Evolutionary conservation across 1,139 yeast species (phyloP), one percentile per base, ranked within the genome.

Genomic region (Candida dubliniensis): DNA sequence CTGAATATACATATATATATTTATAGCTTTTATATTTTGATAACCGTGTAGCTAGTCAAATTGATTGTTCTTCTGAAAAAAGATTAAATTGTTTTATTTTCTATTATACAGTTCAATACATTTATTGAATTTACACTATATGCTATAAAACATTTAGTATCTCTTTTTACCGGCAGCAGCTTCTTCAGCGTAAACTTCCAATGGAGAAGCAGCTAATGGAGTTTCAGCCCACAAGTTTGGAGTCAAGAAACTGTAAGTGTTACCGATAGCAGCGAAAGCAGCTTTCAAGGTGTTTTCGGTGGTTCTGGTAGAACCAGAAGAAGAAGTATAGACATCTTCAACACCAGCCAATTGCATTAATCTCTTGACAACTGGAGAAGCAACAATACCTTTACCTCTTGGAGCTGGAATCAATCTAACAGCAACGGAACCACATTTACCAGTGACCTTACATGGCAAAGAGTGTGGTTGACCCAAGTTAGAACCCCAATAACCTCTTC

Each of bases 401-500:
- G 99, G 99, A 63, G 99, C 99, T 76, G 99, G 99, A 71, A 93
- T 91, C 74, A 93, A 87, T 87, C 98, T 91, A 63, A 90, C 96
- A 56, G 85, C 75, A 70, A 93, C 98, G 76, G 98, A 91, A 84
- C 98, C 98, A 83, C 97, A 91, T 89, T 90, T 91, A 83, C 98
- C 98, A 61, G 98, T 87, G 71, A 91, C 89, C 90, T 93, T 93
- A 80, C 86, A 79, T 69, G 96, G 95, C 73, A 93, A 86, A 61
- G 99, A 88, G 87, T 93, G 99, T 71, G 99, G 99, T 77, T 88
- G 86, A 85, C 99, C 99, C 77, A 93, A 88, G 84, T 89, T 88
- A 76, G 96, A 78, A 80, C 99, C 99, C 99, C 99, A 93, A 93
- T 93, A 93, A 83, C 99, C 99, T 85, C 99, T 90, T 86, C 99